Evolutionary conservation across 495 filamentous ascomycete genomes (phyloP), one percentile per base, ranked within the genome.

Genomic region (Penicilliopsis zonata): DNA sequence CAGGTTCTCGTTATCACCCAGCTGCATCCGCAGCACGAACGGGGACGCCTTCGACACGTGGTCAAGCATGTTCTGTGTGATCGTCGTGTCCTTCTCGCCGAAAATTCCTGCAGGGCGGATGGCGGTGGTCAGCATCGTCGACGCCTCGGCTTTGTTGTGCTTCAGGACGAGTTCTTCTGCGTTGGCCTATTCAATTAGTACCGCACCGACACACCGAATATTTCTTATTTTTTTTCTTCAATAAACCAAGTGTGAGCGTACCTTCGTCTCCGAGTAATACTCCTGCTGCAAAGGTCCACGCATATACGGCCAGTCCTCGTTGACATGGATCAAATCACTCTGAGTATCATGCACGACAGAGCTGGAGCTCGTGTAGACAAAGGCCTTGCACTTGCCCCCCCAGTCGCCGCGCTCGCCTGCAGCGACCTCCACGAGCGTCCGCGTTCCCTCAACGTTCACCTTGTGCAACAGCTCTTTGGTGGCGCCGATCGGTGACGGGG

Each of bases 381-480:
- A 81, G 0, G 78, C 92, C 60, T 84, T 94, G 45, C 94, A 87
- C 27, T 61, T 65, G 23, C 73, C 76, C 38, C 63, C 63, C 63
- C 63, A 67, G 19, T 65, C 61, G 5, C 61, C 61, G 28, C 57
- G 56, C 18, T 70, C 68, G 44, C 80, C 69, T 40, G 74, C 72
- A 32, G 80, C 79, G 9, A 79, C 82, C 33, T 85, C 72, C 28
- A 99, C 57, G 13, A 96, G 61, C 13, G 65, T 79, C 41, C 71
- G 74, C 0, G 88, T 95, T 12, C 90, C 90, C 13, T 82, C 80
- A 1, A 99, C 84, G 55, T 96, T 99, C 40, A 99, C 90, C 61
- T 82, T 86, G 39, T 46, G 47, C 37, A 66, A 42, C 29, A 65
- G 35, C 15, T 48, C 37, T 36, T 65, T 62, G 26, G 54, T 61